phyloP scores from a whole-genome alignment of 345 rosid genomes.

The Punica granatum region DNA sequence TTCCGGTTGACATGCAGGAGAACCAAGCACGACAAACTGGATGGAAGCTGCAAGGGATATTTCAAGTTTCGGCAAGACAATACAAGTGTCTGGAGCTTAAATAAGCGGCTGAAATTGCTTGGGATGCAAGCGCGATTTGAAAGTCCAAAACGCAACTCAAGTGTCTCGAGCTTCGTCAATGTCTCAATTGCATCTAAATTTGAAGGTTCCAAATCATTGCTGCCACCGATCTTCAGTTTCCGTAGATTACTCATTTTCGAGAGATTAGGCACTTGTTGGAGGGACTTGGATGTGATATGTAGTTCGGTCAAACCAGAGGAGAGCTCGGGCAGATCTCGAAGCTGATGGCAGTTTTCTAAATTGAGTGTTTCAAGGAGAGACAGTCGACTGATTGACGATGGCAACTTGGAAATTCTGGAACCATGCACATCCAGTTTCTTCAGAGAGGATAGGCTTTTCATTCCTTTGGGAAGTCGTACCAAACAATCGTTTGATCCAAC shows the following conservation, averaged over 20 bases:
- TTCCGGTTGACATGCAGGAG: not conserved
- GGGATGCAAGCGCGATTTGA: not conserved
- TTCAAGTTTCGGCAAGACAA: slow-evolving; percentile 1
- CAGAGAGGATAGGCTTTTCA: not conserved
- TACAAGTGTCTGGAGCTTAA: not conserved
- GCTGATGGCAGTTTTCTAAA: slow-evolving; percentile 4
- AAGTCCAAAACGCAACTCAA: not conserved
- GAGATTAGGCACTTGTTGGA: slow-evolving; percentile 7
- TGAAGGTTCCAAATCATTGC: not conserved
- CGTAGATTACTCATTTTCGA: not conserved
- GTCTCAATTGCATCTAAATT: slow-evolving; percentile 4
- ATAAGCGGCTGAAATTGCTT: not conserved
- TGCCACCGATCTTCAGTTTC: not conserved
- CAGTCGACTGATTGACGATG: slow-evolving; percentile 5
- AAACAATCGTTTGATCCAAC: not conserved
- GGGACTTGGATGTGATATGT: not conserved
- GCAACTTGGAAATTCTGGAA: not conserved
- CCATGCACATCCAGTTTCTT: not conserved
- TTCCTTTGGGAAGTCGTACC: not conserved
- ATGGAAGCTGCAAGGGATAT: not conserved
- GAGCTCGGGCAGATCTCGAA: not conserved
- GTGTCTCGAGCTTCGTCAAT: not conserved
- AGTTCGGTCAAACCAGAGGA: slow-evolving; percentile 6
- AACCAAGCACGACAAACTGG: not conserved
- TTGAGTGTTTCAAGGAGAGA: not conserved